Conservation (phyloP, 805 yeast species). For the Kluyveromyces aestuarii region DNA sequence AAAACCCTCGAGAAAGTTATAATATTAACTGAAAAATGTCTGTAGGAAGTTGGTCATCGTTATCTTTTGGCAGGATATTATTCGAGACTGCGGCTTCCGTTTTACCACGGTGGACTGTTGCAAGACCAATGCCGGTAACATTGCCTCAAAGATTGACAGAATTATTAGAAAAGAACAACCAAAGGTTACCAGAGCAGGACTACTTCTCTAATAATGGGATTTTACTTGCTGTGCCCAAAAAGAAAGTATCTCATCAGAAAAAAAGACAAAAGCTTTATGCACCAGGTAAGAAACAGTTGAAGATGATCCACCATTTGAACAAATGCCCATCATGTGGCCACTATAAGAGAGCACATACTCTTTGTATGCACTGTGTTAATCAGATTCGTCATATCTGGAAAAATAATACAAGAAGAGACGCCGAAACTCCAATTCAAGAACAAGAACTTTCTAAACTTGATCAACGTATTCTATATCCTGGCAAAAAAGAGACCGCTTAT, state of each 20-base stretch:
- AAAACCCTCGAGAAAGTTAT: neutral
- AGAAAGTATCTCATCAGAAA: slow-evolving; percentile 80
- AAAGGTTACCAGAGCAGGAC: slow-evolving; percentile 21
- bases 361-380: slow-evolving; percentile 87
- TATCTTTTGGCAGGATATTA: neutral
- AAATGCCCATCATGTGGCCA: slow-evolving; percentile 96
- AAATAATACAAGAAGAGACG: slow-evolving; percentile 22
- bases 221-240: slow-evolving; percentile 85
- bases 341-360: slow-evolving; percentile 77
- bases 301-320: slow-evolving; percentile 65
- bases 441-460: slow-evolving; percentile 45
- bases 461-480: slow-evolving; percentile 63
- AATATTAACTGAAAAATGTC: neutral
- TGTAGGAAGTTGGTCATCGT: neutral
- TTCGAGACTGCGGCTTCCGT: slow-evolving; percentile 7
- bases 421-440: slow-evolving; percentile 22
- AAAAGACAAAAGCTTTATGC: slow-evolving; percentile 77
- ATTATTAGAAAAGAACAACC: slow-evolving; percentile 29
- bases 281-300: slow-evolving; percentile 73
- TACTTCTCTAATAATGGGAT: slow-evolving; percentile 59
- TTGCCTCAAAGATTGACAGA: slow-evolving; percentile 31
- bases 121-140: slow-evolving; percentile 8
- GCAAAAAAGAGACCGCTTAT: slow-evolving; percentile 44
- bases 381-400: slow-evolving; percentile 75
- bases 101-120: slow-evolving; percentile 4